Evolutionary conservation across 805 yeast genomes (phyloP).

Genomic region (Monosporozyma yasuniensis): DNA sequence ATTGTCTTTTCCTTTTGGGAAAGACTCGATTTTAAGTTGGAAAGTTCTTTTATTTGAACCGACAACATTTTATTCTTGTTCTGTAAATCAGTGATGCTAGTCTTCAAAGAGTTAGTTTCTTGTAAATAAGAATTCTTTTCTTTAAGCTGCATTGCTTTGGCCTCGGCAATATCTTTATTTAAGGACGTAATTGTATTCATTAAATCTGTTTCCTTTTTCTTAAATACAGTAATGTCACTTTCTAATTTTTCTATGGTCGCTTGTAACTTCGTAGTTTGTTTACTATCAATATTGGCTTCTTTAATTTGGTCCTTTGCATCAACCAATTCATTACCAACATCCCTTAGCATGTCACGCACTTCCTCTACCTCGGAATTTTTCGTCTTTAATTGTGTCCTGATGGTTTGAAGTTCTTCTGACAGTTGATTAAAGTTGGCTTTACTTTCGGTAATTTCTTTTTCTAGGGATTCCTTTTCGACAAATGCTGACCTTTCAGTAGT

Average conservation of each 20-base stretch:
- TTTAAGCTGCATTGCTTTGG: conserved; percentile 14
- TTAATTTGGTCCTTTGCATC: conserved; percentile 54
- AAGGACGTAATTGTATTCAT: conserved; percentile 7
- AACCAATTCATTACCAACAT: conserved; percentile 74
- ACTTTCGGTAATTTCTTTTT: not conserved
- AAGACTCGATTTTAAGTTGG: conserved; percentile 18
- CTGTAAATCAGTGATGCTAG: conserved; percentile 6
- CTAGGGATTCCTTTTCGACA: not conserved
- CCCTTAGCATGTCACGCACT: conserved; percentile 65
- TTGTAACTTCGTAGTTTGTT: conserved; percentile 9
- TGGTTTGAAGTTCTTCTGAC: conserved; percentile 9
- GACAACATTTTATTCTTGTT: conserved; percentile 12
- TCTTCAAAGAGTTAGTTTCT: conserved; percentile 1
- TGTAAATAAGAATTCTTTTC: conserved; percentile 15
- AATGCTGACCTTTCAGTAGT: not conserved
- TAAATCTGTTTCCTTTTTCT: conserved; percentile 11
- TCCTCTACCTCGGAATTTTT: conserved; percentile 58
- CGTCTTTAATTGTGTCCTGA: conserved; percentile 29
- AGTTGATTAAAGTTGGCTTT: conserved; percentile 5
- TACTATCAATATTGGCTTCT: conserved; percentile 6
- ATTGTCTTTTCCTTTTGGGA: conserved; percentile 33
- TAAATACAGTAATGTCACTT: conserved; percentile 6
- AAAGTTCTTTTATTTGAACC: conserved; percentile 16
- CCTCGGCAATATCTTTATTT: conserved; percentile 15
- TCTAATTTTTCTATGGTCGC: conserved; percentile 13